Conservation (phyloP, 371 early-diverging fungal genomes). For the Mucor plumbeus region DNA sequence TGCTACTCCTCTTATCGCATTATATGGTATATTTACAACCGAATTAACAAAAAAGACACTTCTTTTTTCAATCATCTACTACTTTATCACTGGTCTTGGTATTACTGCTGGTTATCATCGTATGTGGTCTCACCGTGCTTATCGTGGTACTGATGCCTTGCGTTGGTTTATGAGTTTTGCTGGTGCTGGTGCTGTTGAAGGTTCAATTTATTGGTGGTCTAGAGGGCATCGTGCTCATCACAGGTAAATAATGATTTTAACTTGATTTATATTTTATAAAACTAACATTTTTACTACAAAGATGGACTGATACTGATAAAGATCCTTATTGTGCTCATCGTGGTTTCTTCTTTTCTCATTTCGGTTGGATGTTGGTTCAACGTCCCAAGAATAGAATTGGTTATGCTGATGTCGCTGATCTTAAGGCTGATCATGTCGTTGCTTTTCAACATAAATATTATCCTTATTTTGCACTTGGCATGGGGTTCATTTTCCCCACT, state of each 20-base stretch:
- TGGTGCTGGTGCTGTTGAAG: constrained; percentile 81
- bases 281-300: constrained; percentile 7
- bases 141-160: constrained; percentile 63
- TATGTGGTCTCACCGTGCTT: constrained; percentile 82
- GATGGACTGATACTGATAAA: constrained; percentile 85
- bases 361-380: constrained; percentile 90
- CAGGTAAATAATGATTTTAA: constrained; percentile 51
- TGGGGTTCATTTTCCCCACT: constrained; percentile 82
- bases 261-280: not conserved
- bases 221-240: constrained; percentile 93
- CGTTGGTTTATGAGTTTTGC: constrained; percentile 67
- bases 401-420: constrained; percentile 84
- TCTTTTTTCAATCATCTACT: constrained; percentile 78
- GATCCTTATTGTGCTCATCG: constrained; percentile 90
- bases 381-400: constrained; percentile 76
- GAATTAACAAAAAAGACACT: constrained; percentile 72
- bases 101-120: constrained; percentile 94
- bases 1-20: constrained; percentile 78
- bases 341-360: constrained; percentile 87
- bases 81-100: constrained; percentile 86
- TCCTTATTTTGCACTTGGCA: constrained; percentile 67
- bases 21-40: constrained; percentile 81
- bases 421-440: constrained; percentile 80
- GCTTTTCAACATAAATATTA: constrained; percentile 88
- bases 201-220: constrained; percentile 87